These are phyloP conservation scores for Pichia occidentalis DNA, from an alignment of 805 yeast genomes.

Conservation along the genomic window DNA sequence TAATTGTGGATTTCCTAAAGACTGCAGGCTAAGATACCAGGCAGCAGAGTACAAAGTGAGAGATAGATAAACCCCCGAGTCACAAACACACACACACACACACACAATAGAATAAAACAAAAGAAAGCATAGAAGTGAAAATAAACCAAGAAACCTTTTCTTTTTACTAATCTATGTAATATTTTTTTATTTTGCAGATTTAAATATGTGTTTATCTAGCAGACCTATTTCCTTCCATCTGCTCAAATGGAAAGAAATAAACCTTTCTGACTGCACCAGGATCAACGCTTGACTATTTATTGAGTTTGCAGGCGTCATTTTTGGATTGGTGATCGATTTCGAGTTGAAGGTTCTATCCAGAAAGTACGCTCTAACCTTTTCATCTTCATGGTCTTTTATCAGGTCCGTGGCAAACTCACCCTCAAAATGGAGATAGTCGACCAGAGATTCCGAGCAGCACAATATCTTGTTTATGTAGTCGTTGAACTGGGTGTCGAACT, in stretches of 20 bases:
- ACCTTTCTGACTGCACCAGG: conserved; percentile 18
- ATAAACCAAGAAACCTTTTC: not conserved
- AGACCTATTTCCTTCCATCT: conserved; percentile 20
- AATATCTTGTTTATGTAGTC: conserved; percentile 1
- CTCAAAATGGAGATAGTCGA: conserved; percentile 7
- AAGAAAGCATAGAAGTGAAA: not conserved
- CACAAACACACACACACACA: not conserved
- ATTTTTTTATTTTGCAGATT: not conserved
- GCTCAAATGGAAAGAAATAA: conserved; percentile 19
- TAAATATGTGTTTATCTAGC: conserved; percentile 21
- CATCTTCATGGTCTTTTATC: not conserved
- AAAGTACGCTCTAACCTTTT: conserved; percentile 1
- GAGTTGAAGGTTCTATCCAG: not conserved
- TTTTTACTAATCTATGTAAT: not conserved
- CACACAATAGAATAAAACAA: not conserved
- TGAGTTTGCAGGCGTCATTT: too few species aligned
- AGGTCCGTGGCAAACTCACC: conserved; percentile 5
- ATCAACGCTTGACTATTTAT: too few species aligned
- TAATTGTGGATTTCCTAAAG: too few species aligned
- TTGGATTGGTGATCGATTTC: not conserved
- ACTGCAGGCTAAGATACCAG: too few species aligned
- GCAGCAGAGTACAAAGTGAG: too few species aligned
- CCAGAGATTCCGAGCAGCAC: conserved; percentile 12
- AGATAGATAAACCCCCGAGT: too few species aligned
- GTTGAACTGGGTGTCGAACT: too few species aligned